phyloP scores from a whole-genome alignment of 176 grass and related monocot genomes.

The Triticum urartu region DNA sequence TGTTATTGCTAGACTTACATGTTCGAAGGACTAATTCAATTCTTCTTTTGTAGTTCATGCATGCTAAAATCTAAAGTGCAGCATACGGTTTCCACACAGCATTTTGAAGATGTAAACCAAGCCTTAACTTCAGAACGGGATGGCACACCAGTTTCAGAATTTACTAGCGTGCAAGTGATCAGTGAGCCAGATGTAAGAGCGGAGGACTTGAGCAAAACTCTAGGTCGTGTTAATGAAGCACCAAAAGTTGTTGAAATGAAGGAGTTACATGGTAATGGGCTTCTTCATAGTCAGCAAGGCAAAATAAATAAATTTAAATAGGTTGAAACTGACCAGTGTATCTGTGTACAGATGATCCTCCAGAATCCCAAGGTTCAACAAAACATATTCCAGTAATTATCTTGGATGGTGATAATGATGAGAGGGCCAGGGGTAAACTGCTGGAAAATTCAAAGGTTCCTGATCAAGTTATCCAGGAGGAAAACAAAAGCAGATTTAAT shows the following conservation, averaged over 20 bases:
- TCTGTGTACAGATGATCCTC: slow-evolving; percentile 38
- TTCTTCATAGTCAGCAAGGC: neutral
- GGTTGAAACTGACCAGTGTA: slow-evolving; percentile 16
- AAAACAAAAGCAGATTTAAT: slow-evolving; percentile 34
- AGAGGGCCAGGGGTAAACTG: slow-evolving; percentile 19
- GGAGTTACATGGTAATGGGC: slow-evolving; percentile 15
- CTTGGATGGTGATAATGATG: slow-evolving; percentile 48
- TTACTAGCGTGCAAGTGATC: slow-evolving; percentile 20
- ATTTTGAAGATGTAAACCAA: slow-evolving; percentile 33
- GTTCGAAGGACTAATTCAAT: slow-evolving; percentile 5
- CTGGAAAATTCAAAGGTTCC: slow-evolving; percentile 36
- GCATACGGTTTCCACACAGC: slow-evolving; percentile 26
- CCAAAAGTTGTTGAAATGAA: slow-evolving; percentile 28
- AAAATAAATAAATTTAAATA: slow-evolving; percentile 22
- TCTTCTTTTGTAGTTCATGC: slow-evolving; percentile 36
- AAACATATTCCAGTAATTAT: slow-evolving; percentile 38
- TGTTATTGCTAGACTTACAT: neutral
- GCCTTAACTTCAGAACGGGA: slow-evolving; percentile 15
- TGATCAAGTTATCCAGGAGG: slow-evolving; percentile 31
- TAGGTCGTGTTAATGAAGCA: neutral
- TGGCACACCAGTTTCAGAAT: slow-evolving; percentile 35
- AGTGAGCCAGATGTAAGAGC: slow-evolving; percentile 16
- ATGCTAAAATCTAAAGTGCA: slow-evolving; percentile 34
- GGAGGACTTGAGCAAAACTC: slow-evolving; percentile 30
- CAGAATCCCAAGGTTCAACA: slow-evolving; percentile 60